These are phyloP conservation scores for Nidula niveotomentosa DNA, from an alignment of 1,284 basidiomycete genomes.

Conservation along the genomic window DNA sequence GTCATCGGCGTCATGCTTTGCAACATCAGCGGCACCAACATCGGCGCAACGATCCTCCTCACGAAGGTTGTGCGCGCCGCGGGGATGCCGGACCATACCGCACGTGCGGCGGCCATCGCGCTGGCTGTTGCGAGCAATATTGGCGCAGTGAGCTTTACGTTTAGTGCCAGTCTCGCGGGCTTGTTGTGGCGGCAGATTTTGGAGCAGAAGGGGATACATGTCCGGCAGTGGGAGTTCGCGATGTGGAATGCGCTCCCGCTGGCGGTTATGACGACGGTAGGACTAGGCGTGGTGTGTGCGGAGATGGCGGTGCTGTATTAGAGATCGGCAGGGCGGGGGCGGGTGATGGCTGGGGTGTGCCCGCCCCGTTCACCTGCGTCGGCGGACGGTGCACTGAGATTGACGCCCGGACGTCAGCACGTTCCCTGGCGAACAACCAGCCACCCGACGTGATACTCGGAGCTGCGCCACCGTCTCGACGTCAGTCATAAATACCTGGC, in stretches of 20 bases:
- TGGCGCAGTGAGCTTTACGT: conserved; percentile 90
- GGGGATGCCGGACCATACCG: conserved; percentile 25
- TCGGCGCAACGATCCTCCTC: conserved; percentile 93
- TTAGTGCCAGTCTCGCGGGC: conserved; percentile 89
- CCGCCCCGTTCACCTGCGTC: no score
- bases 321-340: background rate
- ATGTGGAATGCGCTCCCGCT: conserved; percentile 69
- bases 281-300: conserved; percentile 54
- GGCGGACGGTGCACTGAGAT: no score
- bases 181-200: conserved; percentile 89
- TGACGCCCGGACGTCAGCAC: no score
- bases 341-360: no score
- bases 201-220: conserved; percentile 72
- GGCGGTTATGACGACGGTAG: conserved; percentile 49
- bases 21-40: conserved; percentile 93
- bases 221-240: conserved; percentile 72
- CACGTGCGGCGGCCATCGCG: conserved; percentile 43
- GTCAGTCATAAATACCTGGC: no score
- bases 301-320: conserved; percentile 61
- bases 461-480: no score
- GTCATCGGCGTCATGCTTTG: conserved; percentile 77
- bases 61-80: conserved; percentile 46
- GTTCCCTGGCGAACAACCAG: no score
- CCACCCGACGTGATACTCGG: no score
- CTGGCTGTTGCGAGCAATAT: conserved; percentile 78